phyloP scores from a whole-genome alignment of 2,329 filamentous ascomycete genomes.

The Botrytis galanthina region DNA sequence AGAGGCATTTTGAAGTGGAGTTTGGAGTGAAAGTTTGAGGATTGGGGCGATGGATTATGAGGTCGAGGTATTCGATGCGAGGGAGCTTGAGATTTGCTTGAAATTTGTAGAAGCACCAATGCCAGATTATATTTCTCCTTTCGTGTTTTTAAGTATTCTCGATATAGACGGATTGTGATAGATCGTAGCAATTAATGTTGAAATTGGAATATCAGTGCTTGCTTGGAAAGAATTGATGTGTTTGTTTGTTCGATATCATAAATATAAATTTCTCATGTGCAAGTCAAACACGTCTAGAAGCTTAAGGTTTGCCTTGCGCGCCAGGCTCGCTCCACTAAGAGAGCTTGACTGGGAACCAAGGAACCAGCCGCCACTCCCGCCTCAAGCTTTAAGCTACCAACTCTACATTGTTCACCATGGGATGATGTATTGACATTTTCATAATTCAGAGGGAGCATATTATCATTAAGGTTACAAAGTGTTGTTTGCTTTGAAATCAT shows the following conservation, averaged over 20 bases:
- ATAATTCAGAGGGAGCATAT: neutral
- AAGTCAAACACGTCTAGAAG: constrained; percentile 1
- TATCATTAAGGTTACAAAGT: neutral
- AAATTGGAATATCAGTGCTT: neutral
- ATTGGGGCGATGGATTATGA: constrained; percentile 8
- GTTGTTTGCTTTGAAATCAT: neutral
- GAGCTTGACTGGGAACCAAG: neutral
- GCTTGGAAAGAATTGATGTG: neutral
- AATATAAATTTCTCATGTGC: neutral
- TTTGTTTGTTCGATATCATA: neutral
- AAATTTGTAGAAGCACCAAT: neutral
- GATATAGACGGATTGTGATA: neutral
- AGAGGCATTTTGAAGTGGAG: constrained; percentile 30
- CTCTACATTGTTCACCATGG: constrained; percentile 11
- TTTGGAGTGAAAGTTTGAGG: neutral
- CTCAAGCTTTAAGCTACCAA: constrained; percentile 1
- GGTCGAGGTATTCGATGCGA: neutral
- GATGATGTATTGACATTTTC: constrained; percentile 2
- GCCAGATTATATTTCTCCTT: neutral
- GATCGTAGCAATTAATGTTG: neutral
- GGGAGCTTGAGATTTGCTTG: neutral
- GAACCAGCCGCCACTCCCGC: neutral
- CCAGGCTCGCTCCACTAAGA: constrained; percentile 8
- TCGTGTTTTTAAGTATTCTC: neutral
- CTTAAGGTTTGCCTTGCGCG: constrained; percentile 19